Evolutionary conservation across 2,329 filamentous ascomycete species (phyloP).

Genomic region (Penicillium glabrum): DNA sequence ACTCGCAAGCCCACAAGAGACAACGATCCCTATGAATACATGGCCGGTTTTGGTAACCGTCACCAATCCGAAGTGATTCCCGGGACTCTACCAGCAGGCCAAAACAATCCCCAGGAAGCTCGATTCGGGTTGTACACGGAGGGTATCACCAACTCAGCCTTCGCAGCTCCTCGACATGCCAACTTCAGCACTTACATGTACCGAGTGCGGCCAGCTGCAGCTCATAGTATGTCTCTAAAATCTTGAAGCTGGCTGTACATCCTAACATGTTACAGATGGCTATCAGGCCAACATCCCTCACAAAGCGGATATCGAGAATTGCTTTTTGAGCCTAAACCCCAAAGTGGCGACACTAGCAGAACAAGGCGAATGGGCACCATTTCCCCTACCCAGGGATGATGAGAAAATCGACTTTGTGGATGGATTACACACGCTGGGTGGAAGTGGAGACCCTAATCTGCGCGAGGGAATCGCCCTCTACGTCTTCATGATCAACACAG

Average conservation of each 20-base stretch:
- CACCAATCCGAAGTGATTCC: conserved; percentile 34
- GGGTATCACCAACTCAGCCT: not conserved
- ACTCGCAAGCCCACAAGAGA: conserved; percentile 29
- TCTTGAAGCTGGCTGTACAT: not conserved
- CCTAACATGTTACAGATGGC: not conserved
- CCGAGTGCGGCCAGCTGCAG: not conserved
- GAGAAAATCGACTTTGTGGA: conserved; percentile 58
- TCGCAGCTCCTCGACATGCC: not conserved
- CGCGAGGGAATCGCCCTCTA: conserved; percentile 54
- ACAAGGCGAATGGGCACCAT: conserved; percentile 57
- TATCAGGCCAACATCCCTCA: not conserved
- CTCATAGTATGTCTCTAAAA: not conserved
- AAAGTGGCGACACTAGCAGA: conserved; percentile 44
- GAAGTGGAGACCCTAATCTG: conserved; percentile 55
- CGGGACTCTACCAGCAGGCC: conserved; percentile 30
- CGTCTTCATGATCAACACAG: conserved; percentile 55
- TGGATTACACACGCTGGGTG: conserved; percentile 53
- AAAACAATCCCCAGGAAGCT: conserved; percentile 34
- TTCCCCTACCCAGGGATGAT: conserved; percentile 46
- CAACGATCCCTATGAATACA: conserved; percentile 32
- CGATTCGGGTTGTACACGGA: conserved; percentile 34
- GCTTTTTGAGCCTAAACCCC: not conserved
- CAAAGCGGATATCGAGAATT: not conserved
- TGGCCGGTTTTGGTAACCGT: conserved; percentile 31
- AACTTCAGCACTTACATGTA: not conserved